Percentiles rank a stretch among this genome's conserved stretches.
phyloP scores from a whole-genome alignment of 352 stramenopile species.

The Pythium insidiosum region DNA sequence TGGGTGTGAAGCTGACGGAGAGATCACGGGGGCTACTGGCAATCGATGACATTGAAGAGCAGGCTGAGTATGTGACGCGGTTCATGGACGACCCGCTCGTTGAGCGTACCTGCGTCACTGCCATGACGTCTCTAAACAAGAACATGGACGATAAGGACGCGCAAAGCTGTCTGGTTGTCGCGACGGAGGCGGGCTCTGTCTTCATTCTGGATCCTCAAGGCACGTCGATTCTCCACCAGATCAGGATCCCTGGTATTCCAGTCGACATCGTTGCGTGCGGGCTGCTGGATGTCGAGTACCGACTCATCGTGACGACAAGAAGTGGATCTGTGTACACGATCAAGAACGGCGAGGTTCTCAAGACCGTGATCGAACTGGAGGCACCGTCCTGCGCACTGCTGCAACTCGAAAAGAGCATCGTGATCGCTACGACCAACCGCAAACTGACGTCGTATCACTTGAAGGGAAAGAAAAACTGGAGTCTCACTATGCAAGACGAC shows the following conservation, averaged over 20 bases:
- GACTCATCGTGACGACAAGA: constrained; percentile 79
- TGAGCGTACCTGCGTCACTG: constrained; percentile 74
- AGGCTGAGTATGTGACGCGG: constrained; percentile 71
- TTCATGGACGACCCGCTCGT: constrained; percentile 75
- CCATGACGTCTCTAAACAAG: constrained; percentile 87
- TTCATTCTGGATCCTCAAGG: constrained; percentile 72
- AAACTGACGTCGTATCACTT: constrained; percentile 85
- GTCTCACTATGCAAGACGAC: constrained; percentile 71
- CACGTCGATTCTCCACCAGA: constrained; percentile 57
- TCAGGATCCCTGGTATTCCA: constrained; percentile 58
- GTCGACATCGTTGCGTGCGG: constrained; percentile 72
- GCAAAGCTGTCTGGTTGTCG: constrained; percentile 78
- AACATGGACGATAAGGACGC: constrained; percentile 80
- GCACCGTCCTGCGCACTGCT: constrained; percentile 63
- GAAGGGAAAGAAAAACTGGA: constrained; percentile 91
- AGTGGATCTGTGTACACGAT: constrained; percentile 85
- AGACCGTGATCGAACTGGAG: constrained; percentile 85
- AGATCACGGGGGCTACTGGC: constrained; percentile 60
- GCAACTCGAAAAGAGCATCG: constrained; percentile 76
- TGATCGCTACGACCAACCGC: constrained; percentile 84
- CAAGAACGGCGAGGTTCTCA: constrained; percentile 87
- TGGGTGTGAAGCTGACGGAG: constrained; percentile 62
- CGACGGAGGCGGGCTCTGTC: constrained; percentile 76
- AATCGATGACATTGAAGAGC: constrained; percentile 78
- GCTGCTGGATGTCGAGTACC: constrained; percentile 79